Base-by-base conservation (phyloP, 2,329 filamentous ascomycete species). In the Aspergillus caelatus region DNA sequence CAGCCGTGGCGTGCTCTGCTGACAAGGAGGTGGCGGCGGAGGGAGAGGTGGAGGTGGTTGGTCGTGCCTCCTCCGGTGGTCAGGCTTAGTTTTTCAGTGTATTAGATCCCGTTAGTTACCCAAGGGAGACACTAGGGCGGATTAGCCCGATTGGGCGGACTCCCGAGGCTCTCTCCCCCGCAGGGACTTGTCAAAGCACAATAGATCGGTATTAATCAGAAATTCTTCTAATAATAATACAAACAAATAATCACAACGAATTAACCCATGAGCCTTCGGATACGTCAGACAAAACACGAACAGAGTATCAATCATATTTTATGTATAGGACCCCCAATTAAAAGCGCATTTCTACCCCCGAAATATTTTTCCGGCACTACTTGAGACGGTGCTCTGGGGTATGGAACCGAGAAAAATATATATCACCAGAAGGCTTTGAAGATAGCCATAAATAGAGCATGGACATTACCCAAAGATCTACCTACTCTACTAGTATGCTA, bases 21-120 rank as follows among this genome's bases (percentile, higher is more conserved):
- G 72, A 74, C 71, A 71, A 73, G 72, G 71, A 70, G 65, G 68
- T 70, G 68, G 71, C 62, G 69, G 69, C 63, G 65, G 65, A 65
- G 67, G 52, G 65, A 67, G 64, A 67, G 64, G 58, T 61, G 62
- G 62, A 65, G 68, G 65, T 65, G 68, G 68, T 70, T 67, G 68
- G 67, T 66, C 58, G 62, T 62, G 46, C 60, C 60, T 64, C 50
- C 58, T 57, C 55, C 28, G 43, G 46, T 54, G 54, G 53, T 61
- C 62, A 52, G 60, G 36, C 57, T 60, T 54, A 62, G 55, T 41
- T 60, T 60, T 60, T 60, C 46, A 45, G 58, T 41, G 48, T 41
- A 48, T 59, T 50, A 55, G 52, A 55, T 55, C 52, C 52, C 52
- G 52, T 55, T 39, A 55, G 32, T 55, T 55, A 55, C 52, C 52